phyloP scores from a whole-genome alignment of 2,329 filamentous ascomycete species.

The Beauveria sp. region DNA sequence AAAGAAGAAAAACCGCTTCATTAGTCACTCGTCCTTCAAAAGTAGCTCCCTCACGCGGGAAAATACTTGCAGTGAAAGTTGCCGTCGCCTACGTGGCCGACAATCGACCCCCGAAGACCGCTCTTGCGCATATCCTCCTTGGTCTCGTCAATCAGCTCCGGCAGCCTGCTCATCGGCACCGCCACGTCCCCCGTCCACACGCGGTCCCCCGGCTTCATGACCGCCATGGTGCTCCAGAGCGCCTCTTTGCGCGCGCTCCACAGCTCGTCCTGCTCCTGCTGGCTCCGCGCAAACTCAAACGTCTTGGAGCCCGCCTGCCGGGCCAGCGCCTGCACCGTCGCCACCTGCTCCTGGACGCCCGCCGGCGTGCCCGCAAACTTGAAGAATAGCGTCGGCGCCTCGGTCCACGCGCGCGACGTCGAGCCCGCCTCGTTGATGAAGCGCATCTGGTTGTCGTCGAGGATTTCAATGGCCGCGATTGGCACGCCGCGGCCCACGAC shows the following conservation, averaged over 20 bases:
- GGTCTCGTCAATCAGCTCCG: slow-evolving; percentile 71
- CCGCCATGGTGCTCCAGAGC: slow-evolving; percentile 70
- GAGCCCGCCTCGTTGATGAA: slow-evolving; percentile 58
- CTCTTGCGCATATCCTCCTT: slow-evolving; percentile 36
- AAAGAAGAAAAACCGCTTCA: slow-evolving; percentile 9
- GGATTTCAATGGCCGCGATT: slow-evolving; percentile 84
- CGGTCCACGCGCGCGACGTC: slow-evolving; percentile 61
- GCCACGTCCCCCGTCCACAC: slow-evolving; percentile 86
- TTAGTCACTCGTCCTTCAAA: slow-evolving; percentile 7
- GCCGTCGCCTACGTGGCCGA: slow-evolving; percentile 69
- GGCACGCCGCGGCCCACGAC: slow-evolving; percentile 77
- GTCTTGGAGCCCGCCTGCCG: slow-evolving; percentile 53
- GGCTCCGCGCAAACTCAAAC: slow-evolving; percentile 69
- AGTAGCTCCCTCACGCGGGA: neutral
- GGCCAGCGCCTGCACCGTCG: slow-evolving; percentile 57
- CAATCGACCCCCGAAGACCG: slow-evolving; percentile 43
- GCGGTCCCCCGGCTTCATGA: slow-evolving; percentile 56
- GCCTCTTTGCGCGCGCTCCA: slow-evolving; percentile 83
- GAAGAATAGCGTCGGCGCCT: slow-evolving; percentile 74
- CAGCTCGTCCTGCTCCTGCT: slow-evolving; percentile 65
- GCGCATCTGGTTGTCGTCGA: slow-evolving; percentile 85
- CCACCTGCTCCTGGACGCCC: slow-evolving; percentile 72
- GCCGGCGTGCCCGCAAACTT: slow-evolving; percentile 68
- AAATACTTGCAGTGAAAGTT: slow-evolving; percentile 59
- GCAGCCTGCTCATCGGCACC: slow-evolving; percentile 67